Evolutionary conservation across 2,329 filamentous ascomycete species (phyloP).

Genomic region (Seiridium unicorne): DNA sequence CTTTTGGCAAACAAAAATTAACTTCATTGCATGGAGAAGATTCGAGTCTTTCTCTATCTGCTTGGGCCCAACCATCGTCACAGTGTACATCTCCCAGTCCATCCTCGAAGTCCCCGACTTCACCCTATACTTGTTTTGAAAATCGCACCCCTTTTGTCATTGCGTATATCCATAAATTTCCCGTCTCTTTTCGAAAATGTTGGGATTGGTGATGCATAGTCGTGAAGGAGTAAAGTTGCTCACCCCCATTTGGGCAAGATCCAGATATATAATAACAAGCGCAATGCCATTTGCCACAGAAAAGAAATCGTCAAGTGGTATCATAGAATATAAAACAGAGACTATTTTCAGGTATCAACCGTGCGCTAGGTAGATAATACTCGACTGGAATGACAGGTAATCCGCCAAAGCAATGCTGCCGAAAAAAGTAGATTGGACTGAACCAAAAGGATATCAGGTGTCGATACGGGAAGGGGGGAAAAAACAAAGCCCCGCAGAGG

Average conservation of each 20-base stretch:
- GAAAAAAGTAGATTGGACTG: background rate
- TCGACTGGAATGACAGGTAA: background rate
- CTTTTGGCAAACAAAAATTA: background rate
- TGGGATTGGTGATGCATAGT: background rate
- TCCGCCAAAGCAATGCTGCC: background rate
- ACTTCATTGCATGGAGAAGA: no score
- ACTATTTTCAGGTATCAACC: background rate
- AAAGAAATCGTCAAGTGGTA: conserved; percentile 9
- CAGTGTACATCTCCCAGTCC: background rate
- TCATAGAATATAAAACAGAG: conserved; percentile 6
- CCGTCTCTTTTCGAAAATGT: background rate
- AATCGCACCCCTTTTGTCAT: background rate
- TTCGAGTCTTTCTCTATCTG: background rate
- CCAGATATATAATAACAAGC: background rate
- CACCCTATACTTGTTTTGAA: background rate
- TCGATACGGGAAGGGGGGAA: background rate
- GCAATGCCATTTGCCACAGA: background rate
- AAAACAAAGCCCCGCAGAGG: conserved; percentile 19
- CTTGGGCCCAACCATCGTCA: background rate
- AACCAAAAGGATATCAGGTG: background rate
- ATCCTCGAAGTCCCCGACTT: background rate
- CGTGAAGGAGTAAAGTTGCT: background rate
- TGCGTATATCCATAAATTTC: background rate
- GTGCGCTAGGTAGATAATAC: background rate
- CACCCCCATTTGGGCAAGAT: background rate